These are phyloP conservation scores for Actinomortierella wolfii DNA, from an alignment of 371 early-diverging fungal species.

Conservation along the genomic window DNA sequence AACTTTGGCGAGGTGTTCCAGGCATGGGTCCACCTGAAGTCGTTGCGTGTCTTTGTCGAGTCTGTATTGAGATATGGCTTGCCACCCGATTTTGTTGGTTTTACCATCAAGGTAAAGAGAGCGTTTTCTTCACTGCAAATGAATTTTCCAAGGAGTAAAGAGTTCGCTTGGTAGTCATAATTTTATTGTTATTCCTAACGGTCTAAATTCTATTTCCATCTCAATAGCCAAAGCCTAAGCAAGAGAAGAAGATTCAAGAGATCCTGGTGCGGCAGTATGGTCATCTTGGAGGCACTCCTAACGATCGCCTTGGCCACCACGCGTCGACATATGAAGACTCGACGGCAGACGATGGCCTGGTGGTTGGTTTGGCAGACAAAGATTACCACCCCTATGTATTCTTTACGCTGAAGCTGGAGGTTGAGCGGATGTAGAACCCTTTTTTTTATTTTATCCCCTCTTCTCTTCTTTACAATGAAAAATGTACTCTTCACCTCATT, in stretches of 20 bases:
- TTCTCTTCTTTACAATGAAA: too few species aligned
- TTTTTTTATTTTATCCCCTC: slow-evolving; percentile 5
- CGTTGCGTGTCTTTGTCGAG: slow-evolving; percentile 92
- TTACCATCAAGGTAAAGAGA: slow-evolving; percentile 78
- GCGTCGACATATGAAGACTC: slow-evolving; percentile 41
- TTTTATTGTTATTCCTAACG: too few species aligned
- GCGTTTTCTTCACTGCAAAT: slow-evolving; percentile 25
- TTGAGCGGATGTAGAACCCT: slow-evolving; percentile 48
- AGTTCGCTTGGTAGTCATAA: too few species aligned
- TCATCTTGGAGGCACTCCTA: slow-evolving; percentile 61
- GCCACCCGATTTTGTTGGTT: slow-evolving; percentile 92
- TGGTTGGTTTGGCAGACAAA: slow-evolving; percentile 75
- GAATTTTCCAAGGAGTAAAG: slow-evolving; percentile 36
- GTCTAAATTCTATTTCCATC: too few species aligned
- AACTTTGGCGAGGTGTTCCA: slow-evolving; percentile 93
- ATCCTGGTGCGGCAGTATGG: slow-evolving; percentile 71
- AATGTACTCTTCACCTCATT: too few species aligned
- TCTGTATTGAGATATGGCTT: slow-evolving; percentile 96
- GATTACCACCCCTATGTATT: slow-evolving; percentile 92
- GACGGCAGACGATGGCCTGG: slow-evolving; percentile 62
- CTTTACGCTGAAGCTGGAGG: slow-evolving; percentile 71
- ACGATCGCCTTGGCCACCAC: slow-evolving; percentile 48
- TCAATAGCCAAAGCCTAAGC: slow-evolving; percentile 78
- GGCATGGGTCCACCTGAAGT: slow-evolving; percentile 93
- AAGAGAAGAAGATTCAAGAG: slow-evolving; percentile 78